Percentiles rank a stretch among this genome's conserved stretches.
Conservation (phyloP, 768 basidiomycete genomes). For the Tulasnella sp. region DNA sequence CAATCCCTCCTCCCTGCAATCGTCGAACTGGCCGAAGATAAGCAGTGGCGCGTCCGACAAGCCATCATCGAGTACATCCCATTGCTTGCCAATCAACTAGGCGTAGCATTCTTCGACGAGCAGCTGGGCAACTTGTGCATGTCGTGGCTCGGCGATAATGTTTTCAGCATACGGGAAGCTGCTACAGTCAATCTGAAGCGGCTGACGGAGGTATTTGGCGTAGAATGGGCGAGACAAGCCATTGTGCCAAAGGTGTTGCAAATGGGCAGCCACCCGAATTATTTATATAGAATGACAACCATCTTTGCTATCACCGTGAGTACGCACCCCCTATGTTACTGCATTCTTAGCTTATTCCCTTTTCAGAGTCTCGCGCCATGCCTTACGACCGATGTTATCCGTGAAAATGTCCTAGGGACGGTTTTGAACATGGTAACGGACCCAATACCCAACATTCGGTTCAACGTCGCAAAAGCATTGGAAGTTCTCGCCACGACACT, state of each 20-base stretch:
- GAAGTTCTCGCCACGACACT: slow-evolving; percentile 75
- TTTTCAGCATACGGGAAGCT: slow-evolving; percentile 97
- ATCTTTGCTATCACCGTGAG: slow-evolving; percentile 94
- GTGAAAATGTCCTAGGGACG: slow-evolving; percentile 70
- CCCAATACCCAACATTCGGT: slow-evolving; percentile 96
- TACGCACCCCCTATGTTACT: slow-evolving; percentile 3
- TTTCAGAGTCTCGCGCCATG: slow-evolving; percentile 76
- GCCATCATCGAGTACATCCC: slow-evolving; percentile 99
- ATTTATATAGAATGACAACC: slow-evolving; percentile 96
- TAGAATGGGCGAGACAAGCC: slow-evolving; percentile 87
- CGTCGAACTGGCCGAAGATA: slow-evolving; percentile 95
- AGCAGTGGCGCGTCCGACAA: slow-evolving; percentile 98
- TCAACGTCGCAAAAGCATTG: slow-evolving; percentile 93
- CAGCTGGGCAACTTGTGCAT: slow-evolving; percentile 94
- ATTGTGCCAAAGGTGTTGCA: slow-evolving; percentile 96
- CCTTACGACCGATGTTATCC: slow-evolving; percentile 70
- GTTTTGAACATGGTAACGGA: slow-evolving; percentile 74
- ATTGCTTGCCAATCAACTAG: slow-evolving; percentile 95
- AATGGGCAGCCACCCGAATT: slow-evolving; percentile 95
- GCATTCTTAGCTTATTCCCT: slow-evolving; percentile 11
- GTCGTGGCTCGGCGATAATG: slow-evolving; percentile 97
- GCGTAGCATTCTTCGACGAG: slow-evolving; percentile 94
- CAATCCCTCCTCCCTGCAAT: slow-evolving; percentile 95
- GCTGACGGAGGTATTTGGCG: slow-evolving; percentile 94
- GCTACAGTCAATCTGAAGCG: slow-evolving; percentile 95